phyloP scores from a whole-genome alignment of 352 stramenopile species.

The Globisporangium cystogenes region DNA sequence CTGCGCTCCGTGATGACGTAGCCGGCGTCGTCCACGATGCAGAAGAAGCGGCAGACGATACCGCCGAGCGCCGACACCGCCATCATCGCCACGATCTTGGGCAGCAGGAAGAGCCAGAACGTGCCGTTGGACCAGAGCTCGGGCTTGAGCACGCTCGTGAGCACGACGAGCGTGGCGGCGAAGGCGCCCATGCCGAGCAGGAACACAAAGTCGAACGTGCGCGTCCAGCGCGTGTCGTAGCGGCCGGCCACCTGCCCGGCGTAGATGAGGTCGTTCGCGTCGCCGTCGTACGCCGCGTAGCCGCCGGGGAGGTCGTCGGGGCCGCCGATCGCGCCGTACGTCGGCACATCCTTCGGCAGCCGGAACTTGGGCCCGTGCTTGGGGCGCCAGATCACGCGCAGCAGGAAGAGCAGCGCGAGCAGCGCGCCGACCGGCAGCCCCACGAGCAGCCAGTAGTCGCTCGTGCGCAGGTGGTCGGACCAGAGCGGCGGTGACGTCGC shows the following conservation, averaged over 20 bases:
- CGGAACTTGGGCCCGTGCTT: slow-evolving; percentile 74
- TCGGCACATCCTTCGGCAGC: slow-evolving; percentile 70
- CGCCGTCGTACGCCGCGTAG: slow-evolving; percentile 64
- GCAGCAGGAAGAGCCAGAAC: slow-evolving; percentile 80
- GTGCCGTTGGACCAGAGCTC: slow-evolving; percentile 54
- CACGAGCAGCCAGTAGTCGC: slow-evolving; percentile 62
- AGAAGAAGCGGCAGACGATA: slow-evolving; percentile 80
- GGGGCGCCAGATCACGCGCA: slow-evolving; percentile 73
- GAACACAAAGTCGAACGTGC: slow-evolving; percentile 83
- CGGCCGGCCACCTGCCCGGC: slow-evolving; percentile 68
- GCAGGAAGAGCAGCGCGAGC: slow-evolving; percentile 43
- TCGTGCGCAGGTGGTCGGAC: slow-evolving; percentile 48
- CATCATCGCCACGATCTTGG: slow-evolving; percentile 83
- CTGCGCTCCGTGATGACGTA: slow-evolving; percentile 83
- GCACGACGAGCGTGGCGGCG: slow-evolving; percentile 28
- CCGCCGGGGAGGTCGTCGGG: slow-evolving; percentile 43
- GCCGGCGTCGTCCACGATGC: slow-evolving; percentile 69
- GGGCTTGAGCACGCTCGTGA: slow-evolving; percentile 56
- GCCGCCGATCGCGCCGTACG: slow-evolving; percentile 56
- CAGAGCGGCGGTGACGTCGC: slow-evolving; percentile 28
- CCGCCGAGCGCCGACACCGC: slow-evolving; percentile 67
- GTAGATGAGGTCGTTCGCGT: slow-evolving; percentile 83
- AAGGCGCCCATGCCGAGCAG: slow-evolving; percentile 58
- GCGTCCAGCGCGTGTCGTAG: slow-evolving; percentile 81
- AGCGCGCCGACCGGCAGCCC: slow-evolving; percentile 59